Evolutionary conservation across 306 rosid species (phyloP).

Genomic region (Hippophae rhamnoides): DNA sequence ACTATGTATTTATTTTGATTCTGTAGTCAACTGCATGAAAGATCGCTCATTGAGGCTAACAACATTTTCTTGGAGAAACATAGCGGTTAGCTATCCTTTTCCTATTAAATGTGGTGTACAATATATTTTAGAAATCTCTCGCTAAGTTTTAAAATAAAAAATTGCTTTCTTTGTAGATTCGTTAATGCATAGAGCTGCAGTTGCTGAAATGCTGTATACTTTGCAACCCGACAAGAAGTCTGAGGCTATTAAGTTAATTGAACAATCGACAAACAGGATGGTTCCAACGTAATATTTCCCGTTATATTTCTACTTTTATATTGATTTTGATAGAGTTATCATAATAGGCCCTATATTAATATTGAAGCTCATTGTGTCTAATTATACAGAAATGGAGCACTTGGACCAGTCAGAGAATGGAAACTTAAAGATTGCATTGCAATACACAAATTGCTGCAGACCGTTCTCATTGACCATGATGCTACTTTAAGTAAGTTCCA

Average conservation of each 20-base stretch:
- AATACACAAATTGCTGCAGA: constrained; percentile 69
- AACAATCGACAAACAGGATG: constrained; percentile 51
- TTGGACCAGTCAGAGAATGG: constrained; percentile 67
- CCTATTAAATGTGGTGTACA: neutral
- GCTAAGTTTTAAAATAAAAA: neutral
- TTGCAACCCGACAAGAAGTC: constrained; percentile 56
- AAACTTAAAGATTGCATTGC: constrained; percentile 67
- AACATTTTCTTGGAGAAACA: constrained; percentile 60
- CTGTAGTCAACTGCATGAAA: constrained; percentile 67
- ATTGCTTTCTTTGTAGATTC: constrained; percentile 50
- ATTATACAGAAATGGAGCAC: constrained; percentile 54
- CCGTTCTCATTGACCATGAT: constrained; percentile 41
- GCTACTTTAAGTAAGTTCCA: constrained; percentile 63
- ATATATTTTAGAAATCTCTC: neutral
- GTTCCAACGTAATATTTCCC: constrained; percentile 42
- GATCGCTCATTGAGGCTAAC: constrained; percentile 70
- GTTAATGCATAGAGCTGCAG: constrained; percentile 88
- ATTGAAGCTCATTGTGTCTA: constrained; percentile 12
- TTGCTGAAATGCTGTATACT: constrained; percentile 59
- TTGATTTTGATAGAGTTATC: neutral
- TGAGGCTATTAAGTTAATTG: constrained; percentile 69
- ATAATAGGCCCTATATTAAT: neutral
- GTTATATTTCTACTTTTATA: neutral
- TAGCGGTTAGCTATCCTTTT: constrained; percentile 40
- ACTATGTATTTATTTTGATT: constrained; percentile 16